Base-by-base conservation (phyloP, 257 asterid species). In the Echium plantagineum region DNA sequence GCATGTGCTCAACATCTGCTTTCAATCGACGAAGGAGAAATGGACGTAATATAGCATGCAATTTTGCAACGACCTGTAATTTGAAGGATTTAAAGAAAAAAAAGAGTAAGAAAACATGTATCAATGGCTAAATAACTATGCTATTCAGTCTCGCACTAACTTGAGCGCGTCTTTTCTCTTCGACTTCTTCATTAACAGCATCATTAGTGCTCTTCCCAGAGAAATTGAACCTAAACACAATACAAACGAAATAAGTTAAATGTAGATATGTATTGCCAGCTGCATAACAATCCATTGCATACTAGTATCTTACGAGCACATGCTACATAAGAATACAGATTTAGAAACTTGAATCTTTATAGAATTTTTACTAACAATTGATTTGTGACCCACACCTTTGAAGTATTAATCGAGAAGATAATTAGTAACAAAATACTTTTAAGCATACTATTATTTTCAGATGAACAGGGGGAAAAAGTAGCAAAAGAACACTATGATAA, bases 1-100 rank as follows among this genome's bases (percentile, higher is more conserved):
- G 99, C 81, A 77, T 66, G 63, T 69, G 85, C 70, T 93, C 97
- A 52, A 93, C 99, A 59, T 93, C 99, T 53, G 79, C 70, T 76
- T 93, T 93, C 94, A 93, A 62, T 79, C 99, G 86, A 56, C 99
- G 94, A 9, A 93, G 80, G 38, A 93, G 87, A 82, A 93, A 93
- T 63, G 99, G 97, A 38, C 97, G 96, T 71, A 89, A 67, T 71
- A 93, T 93, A 24, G 90, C 86, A 76, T 93, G 99, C 58, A 89
- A 96, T 69, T 93, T 89, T 72, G 89, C 86, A 72, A 93, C 94
- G 72, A 93, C 96, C 99, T 93, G 77, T 73, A 77, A 56, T 73
- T 59, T 63, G 20, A 62, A 21, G 59, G 35, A 55, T 56, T 21
- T 13, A 21, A 61, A 62, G 26, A 58, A 46, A 7, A 70, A 56